Percentiles rank a stretch among this genome's conserved stretches.
These are phyloP conservation scores for Brassica balearica DNA, from an alignment of 441 rosid species.

Conservation along the genomic window DNA sequence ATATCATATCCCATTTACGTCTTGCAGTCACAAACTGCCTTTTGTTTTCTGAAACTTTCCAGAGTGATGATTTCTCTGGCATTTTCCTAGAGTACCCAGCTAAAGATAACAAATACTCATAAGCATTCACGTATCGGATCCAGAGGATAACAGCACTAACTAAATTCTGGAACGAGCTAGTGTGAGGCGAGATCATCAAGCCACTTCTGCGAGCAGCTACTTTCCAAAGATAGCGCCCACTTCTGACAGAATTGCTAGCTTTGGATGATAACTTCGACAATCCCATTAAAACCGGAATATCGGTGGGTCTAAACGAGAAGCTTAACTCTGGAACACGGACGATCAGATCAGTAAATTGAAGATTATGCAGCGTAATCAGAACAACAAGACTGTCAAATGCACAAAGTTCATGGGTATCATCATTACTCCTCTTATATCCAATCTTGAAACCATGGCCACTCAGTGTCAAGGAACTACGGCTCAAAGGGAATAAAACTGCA, in stretches of 20 bases:
- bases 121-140: slow-evolving; percentile 73
- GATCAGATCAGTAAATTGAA: slow-evolving; percentile 56
- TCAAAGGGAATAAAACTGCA: slow-evolving; percentile 58
- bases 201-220: slow-evolving; percentile 75
- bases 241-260: slow-evolving; percentile 54
- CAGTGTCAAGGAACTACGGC: slow-evolving; percentile 56
- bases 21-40: slow-evolving; percentile 52
- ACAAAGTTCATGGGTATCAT: slow-evolving; percentile 46
- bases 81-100: slow-evolving; percentile 61
- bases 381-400: slow-evolving; percentile 49
- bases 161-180: slow-evolving; percentile 62
- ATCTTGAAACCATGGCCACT: slow-evolving; percentile 59
- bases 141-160: slow-evolving; percentile 62
- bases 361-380: slow-evolving; percentile 55
- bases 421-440: slow-evolving; percentile 64
- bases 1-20: slow-evolving; percentile 67
- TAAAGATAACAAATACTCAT: slow-evolving; percentile 63
- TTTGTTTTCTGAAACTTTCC: slow-evolving; percentile 58
- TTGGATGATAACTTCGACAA: slow-evolving; percentile 54
- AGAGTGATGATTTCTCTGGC: slow-evolving; percentile 48
- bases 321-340: slow-evolving; percentile 61
- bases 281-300: slow-evolving; percentile 60
- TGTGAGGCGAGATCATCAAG: slow-evolving; percentile 61
- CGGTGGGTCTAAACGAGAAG: slow-evolving; percentile 62
- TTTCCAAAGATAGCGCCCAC: slow-evolving; percentile 84